These are phyloP conservation scores for Phaffia australis DNA, from an alignment of 768 basidiomycete genomes.

Conservation along the genomic window DNA sequence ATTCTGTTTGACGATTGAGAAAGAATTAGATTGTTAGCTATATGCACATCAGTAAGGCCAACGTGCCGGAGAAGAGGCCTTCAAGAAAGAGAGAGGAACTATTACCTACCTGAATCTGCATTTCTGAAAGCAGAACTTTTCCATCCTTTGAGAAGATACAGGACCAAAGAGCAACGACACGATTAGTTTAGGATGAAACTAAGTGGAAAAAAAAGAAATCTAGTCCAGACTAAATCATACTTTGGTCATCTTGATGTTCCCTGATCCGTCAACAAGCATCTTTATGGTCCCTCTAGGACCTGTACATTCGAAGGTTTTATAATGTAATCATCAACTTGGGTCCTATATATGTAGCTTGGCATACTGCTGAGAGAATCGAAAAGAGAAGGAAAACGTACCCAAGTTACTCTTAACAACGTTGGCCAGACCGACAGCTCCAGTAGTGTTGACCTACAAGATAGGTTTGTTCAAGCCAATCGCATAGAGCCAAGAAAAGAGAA, in stretches of 20 bases:
- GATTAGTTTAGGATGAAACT: slow-evolving; percentile 1
- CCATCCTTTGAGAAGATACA: slow-evolving; percentile 50
- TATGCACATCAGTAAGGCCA: neutral
- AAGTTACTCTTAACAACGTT: slow-evolving; percentile 95
- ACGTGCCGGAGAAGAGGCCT: neutral
- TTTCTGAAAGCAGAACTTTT: slow-evolving; percentile 93
- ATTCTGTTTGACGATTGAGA: slow-evolving; percentile 46
- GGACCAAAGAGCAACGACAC: neutral
- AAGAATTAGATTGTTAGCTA: neutral
- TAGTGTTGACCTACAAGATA: slow-evolving; percentile 62
- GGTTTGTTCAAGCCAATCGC: neutral
- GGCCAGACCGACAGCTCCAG: slow-evolving; percentile 92
- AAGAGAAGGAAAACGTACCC: slow-evolving; percentile 44
- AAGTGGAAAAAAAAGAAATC: neutral
- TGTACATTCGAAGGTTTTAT: slow-evolving; percentile 36
- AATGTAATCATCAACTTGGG: slow-evolving; percentile 29
- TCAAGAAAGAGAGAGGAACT: neutral
- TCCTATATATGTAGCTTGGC: neutral
- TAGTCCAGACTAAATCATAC: slow-evolving; percentile 29
- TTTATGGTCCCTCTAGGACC: slow-evolving; percentile 95
- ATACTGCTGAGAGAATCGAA: too few relatives aligned
- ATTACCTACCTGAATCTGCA: slow-evolving; percentile 65
- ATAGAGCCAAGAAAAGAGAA: slow-evolving; percentile 12
- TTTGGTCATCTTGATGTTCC: slow-evolving; percentile 99
- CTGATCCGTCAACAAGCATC: slow-evolving; percentile 97